phyloP scores from a whole-genome alignment of 352 stramenopile species.

The Phytophthora agathidicida region DNA sequence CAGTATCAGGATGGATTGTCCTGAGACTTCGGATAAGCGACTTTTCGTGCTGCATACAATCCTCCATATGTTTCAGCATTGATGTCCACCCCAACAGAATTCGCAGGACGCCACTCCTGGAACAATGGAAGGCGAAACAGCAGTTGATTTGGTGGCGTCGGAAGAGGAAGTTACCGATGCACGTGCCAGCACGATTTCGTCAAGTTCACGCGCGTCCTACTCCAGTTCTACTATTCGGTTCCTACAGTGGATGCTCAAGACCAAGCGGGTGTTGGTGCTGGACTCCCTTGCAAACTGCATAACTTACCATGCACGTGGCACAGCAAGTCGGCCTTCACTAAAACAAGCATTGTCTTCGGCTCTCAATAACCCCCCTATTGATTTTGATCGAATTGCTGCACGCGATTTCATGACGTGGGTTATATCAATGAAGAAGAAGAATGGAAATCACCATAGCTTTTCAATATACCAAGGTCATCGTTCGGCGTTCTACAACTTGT shows the following conservation, averaged over 20 bases:
- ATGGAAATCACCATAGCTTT: slow-evolving; percentile 12
- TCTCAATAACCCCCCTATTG: slow-evolving; percentile 3
- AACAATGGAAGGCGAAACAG: background rate
- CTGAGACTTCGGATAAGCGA: background rate
- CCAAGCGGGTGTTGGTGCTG: background rate
- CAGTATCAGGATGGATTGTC: background rate
- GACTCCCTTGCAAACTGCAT: background rate
- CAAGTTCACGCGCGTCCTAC: slow-evolving; percentile 6
- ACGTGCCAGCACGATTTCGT: slow-evolving; percentile 3
- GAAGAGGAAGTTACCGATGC: slow-evolving; percentile 3
- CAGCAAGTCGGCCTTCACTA: background rate
- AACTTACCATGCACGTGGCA: background rate
- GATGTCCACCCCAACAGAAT: background rate
- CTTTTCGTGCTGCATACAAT: slow-evolving; percentile 5
- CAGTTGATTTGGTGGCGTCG: background rate
- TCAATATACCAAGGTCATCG: slow-evolving; percentile 17
- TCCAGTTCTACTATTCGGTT: background rate
- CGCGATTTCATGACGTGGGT: slow-evolving; percentile 23
- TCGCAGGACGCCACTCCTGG: slow-evolving; percentile 3
- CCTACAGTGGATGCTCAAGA: slow-evolving; percentile 12
- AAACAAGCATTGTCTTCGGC: background rate
- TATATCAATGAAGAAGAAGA: slow-evolving; percentile 13
- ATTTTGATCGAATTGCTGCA: slow-evolving; percentile 13
- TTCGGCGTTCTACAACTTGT: slow-evolving; percentile 15
- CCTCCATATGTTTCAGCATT: background rate